Base-by-base conservation (phyloP, 164 flowering plant genomes). In the Saururus chinensis region DNA sequence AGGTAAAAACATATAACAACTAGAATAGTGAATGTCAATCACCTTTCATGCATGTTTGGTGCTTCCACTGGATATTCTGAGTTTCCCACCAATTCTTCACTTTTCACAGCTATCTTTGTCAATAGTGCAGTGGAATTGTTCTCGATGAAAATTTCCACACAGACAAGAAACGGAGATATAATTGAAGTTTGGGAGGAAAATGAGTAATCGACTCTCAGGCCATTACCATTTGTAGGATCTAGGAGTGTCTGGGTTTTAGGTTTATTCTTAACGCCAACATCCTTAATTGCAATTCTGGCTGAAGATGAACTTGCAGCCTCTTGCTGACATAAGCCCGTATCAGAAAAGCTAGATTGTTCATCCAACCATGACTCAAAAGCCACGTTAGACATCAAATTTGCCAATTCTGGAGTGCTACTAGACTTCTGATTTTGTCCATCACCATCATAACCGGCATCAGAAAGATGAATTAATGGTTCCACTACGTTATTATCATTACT, bases 331-430 rank as follows among this genome's bases (percentile, higher is more conserved):
- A 74, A 60, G 60, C 71, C 71, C 20, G 53, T 53, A 42, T 62
- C 78, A 51, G 86, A 71, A 20, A 64, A 63, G 68, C 63, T 63
- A 68, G 85, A 81, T 74, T 81, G 86, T 61, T 88, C 96, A 68
- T 75, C 80, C 75, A 93, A 70, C 97, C 98, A 93, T 51, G 96
- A 83, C 57, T 92, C 96, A 21, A 92, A 75, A 61, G 85, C 78
- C 63, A 69, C 73, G 57, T 75, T 81, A 23, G 95, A 84, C 75
- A 89, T 78, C 67, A 89, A 64, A n/a, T 79, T 89, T 16, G 70
- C 82, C 53, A 86, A 49, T 59, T 74, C 79, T 62, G 65, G 79
- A 73, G 37, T 60, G 70, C 60, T 26, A 23, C 16, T 70, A 40
- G 85, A 62, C 58, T 17, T 74, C 40, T 56, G 69, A 71, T 63